Percentiles rank a stretch among this genome's conserved stretches.
These are phyloP conservation scores for Bremia lactucae DNA, from an alignment of 352 stramenopile species.

Conservation along the genomic window DNA sequence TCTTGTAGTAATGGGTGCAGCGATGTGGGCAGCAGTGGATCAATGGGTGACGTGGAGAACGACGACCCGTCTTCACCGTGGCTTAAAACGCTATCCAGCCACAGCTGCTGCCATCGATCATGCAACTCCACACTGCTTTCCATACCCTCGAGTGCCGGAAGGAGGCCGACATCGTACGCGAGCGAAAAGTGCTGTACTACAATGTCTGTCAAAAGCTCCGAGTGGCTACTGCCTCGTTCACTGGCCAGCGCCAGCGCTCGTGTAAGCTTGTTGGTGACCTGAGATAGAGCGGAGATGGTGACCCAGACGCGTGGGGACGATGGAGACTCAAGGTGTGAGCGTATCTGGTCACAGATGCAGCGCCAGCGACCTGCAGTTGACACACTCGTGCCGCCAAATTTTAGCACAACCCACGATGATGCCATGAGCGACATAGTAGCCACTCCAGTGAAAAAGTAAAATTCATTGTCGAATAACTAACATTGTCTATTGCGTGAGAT, in stretches of 20 bases:
- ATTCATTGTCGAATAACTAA: too few relatives aligned
- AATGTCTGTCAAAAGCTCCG: conserved; percentile 35
- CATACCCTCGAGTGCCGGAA: conserved; percentile 29
- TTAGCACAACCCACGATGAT: conserved; percentile 73
- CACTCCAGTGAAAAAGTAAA: too few relatives aligned
- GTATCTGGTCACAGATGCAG: conserved; percentile 68
- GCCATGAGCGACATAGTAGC: background rate
- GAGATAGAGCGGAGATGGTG: conserved; percentile 79
- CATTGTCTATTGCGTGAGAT: too few relatives aligned
- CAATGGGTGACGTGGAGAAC: conserved; percentile 34
- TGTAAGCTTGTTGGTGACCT: conserved; percentile 83
- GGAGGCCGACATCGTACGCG: conserved; percentile 54
- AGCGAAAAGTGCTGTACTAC: conserved; percentile 62
- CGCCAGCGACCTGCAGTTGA: conserved; percentile 67
- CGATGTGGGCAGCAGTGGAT: conserved; percentile 27
- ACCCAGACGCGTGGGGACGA: conserved; percentile 61
- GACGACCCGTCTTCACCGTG: conserved; percentile 30
- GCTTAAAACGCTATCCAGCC: conserved; percentile 42
- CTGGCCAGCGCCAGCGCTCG: conserved; percentile 37
- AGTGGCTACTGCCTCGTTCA: conserved; percentile 26
- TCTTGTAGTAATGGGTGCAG: conserved; percentile 67
- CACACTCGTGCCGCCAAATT: conserved; percentile 85
- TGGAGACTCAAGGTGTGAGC: conserved; percentile 33
- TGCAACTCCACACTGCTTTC: conserved; percentile 34
- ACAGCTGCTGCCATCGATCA: conserved; percentile 50